Evolutionary conservation across 306 rosid genomes (phyloP).

Genomic region (Prunus kanzakura): DNA sequence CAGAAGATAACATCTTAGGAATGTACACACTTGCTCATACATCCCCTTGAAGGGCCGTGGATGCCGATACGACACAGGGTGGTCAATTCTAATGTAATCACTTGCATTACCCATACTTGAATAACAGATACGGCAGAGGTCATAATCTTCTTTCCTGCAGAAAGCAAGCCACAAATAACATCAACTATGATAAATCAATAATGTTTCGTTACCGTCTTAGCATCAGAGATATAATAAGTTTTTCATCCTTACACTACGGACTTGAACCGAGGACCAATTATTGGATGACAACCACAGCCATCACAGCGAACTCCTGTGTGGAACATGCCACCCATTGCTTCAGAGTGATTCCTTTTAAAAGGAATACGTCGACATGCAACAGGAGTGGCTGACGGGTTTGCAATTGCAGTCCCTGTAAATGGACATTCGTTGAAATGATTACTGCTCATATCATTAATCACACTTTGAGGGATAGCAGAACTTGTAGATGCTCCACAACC

Average conservation of each 20-base stretch:
- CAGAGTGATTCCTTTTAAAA: conserved; percentile 44
- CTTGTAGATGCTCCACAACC: conserved; percentile 27
- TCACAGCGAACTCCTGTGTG: conserved; percentile 86
- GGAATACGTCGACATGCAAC: conserved; percentile 17
- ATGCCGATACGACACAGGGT: conserved; percentile 38
- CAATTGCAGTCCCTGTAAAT: conserved; percentile 31
- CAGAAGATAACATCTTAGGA: conserved; percentile 8
- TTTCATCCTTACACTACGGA: conserved; percentile 73
- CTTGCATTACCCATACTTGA: conserved; percentile 45
- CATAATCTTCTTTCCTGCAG: conserved; percentile 75
- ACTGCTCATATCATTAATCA: neutral
- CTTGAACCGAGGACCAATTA: conserved; percentile 88
- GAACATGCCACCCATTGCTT: conserved; percentile 57
- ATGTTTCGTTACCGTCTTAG: neutral
- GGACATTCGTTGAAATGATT: conserved; percentile 43
- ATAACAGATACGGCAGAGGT: conserved; percentile 80
- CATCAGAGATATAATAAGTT: conserved; percentile 2
- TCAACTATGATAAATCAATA: neutral
- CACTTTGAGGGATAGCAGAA: conserved; percentile 19
- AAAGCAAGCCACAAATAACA: neutral
- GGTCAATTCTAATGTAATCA: conserved; percentile 73
- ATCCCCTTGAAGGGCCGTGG: conserved; percentile 28
- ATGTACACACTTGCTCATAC: conserved; percentile 28
- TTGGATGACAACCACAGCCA: conserved; percentile 90
- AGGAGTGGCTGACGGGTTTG: conserved; percentile 16